Percentiles rank a stretch among this genome's conserved stretches.
phyloP scores from a whole-genome alignment of 768 basidiomycete genomes.

The Lactarius trivialis region DNA sequence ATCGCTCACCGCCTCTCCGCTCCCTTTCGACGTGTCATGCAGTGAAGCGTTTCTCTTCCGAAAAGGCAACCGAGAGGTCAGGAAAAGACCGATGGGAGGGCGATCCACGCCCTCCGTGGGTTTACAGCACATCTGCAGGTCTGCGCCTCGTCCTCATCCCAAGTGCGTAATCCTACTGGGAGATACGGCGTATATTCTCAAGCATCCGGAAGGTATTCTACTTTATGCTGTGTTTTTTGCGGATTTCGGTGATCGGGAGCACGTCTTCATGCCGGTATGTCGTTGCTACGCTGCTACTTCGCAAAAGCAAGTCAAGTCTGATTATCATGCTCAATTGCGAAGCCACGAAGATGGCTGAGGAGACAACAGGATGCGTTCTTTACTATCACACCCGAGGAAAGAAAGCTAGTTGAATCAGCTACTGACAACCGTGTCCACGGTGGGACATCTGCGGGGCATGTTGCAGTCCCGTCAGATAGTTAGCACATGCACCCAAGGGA shows the following conservation, averaged over 20 bases:
- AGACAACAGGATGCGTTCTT: constrained; percentile 47
- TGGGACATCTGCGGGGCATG: background rate
- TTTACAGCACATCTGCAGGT: constrained; percentile 32
- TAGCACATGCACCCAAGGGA: background rate
- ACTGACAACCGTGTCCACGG: background rate
- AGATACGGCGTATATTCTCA: background rate
- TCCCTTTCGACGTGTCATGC: background rate
- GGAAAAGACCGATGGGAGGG: constrained; percentile 9
- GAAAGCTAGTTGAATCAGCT: constrained; percentile 30
- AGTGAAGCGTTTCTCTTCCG: background rate
- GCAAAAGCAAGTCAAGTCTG: constrained; percentile 3
- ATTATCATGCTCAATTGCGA: background rate
- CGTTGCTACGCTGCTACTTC: background rate
- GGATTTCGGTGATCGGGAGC: constrained; percentile 25
- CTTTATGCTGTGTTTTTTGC: constrained; percentile 24
- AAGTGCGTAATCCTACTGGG: constrained; percentile 6
- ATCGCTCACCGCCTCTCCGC: background rate
- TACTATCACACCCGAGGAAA: constrained; percentile 53
- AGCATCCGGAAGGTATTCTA: constrained; percentile 4
- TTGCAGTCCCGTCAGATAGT: background rate
- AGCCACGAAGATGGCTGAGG: constrained; percentile 56
- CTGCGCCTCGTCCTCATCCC: constrained; percentile 19
- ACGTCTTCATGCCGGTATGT: constrained; percentile 26
- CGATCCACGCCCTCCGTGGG: constrained; percentile 58
- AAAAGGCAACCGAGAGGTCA: background rate